phyloP scores from a whole-genome alignment of 2,329 filamentous ascomycete species.

The Trichophyton rubrum region DNA sequence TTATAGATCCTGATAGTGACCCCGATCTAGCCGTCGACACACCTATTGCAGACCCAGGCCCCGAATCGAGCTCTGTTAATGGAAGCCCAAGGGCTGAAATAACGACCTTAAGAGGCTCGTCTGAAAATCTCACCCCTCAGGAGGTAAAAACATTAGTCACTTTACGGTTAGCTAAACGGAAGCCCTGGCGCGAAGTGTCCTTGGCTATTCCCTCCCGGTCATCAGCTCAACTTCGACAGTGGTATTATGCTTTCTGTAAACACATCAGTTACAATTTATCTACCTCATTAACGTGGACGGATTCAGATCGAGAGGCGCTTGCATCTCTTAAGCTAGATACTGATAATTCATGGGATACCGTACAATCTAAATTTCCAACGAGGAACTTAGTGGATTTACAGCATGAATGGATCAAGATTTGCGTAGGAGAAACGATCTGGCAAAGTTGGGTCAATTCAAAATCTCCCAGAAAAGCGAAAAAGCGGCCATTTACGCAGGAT shows the following conservation, averaged over 20 bases:
- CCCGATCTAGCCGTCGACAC: not conserved
- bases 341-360: constrained; percentile 7
- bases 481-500: not conserved
- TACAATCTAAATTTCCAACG: constrained; percentile 8
- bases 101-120: not conserved
- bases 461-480: constrained; percentile 2
- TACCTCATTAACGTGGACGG: not conserved
- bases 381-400: constrained; percentile 8
- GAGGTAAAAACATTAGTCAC: constrained; percentile 10
- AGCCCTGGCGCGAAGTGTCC: constrained; percentile 10
- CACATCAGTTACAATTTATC: not conserved
- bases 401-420: constrained; percentile 11
- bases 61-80: not conserved
- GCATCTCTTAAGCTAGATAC: constrained; percentile 2
- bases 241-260: constrained; percentile 10
- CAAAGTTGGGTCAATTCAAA: not conserved
- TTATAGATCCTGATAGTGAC: not conserved
- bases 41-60: no score
- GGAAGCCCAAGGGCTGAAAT: not conserved
- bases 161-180: constrained; percentile 8
- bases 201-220: constrained; percentile 7
- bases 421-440: not conserved
- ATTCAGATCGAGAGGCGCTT: not conserved
- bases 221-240: constrained; percentile 8
- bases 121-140: constrained; percentile 2